Evolutionary conservation across 1,284 basidiomycete species (phyloP).

Genomic region (Puccinia horiana): DNA sequence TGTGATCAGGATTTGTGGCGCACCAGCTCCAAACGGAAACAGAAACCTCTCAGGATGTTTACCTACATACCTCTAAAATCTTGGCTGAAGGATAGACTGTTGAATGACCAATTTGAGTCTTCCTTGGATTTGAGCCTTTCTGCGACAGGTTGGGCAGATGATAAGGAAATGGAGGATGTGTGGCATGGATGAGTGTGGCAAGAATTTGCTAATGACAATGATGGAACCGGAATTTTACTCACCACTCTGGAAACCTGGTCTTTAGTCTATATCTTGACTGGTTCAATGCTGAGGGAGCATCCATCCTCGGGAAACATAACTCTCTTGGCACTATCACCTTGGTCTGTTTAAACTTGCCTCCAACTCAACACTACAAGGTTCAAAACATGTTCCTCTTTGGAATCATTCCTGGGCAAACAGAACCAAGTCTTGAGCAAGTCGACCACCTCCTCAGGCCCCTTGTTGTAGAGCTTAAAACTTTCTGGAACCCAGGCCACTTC

Average conservation of each 20-base stretch:
- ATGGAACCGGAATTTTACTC: background rate
- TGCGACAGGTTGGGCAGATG: background rate
- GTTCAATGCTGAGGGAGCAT: constrained; percentile 36
- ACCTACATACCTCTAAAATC: background rate
- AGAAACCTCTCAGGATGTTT: background rate
- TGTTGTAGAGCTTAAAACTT: constrained; percentile 51
- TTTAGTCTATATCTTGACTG: constrained; percentile 42
- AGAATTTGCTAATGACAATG: background rate
- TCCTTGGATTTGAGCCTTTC: background rate
- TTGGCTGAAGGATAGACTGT: background rate
- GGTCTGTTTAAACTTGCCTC: constrained; percentile 1
- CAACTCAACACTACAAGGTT: background rate
- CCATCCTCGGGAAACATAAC: constrained; percentile 5
- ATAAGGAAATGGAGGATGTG: background rate
- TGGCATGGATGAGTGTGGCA: constrained; percentile 18
- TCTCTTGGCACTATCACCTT: background rate
- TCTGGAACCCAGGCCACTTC: constrained; percentile 6
- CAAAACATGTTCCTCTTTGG: background rate
- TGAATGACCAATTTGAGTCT: background rate
- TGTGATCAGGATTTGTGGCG: background rate
- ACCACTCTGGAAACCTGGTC: constrained; percentile 29
- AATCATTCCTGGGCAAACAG: constrained; percentile 55
- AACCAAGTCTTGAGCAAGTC: constrained; percentile 52
- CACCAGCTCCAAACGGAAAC: background rate
- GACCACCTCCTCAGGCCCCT: constrained; percentile 58